Base-by-base conservation (phyloP, 768 basidiomycete genomes). In the Auricularia sp. region DNA sequence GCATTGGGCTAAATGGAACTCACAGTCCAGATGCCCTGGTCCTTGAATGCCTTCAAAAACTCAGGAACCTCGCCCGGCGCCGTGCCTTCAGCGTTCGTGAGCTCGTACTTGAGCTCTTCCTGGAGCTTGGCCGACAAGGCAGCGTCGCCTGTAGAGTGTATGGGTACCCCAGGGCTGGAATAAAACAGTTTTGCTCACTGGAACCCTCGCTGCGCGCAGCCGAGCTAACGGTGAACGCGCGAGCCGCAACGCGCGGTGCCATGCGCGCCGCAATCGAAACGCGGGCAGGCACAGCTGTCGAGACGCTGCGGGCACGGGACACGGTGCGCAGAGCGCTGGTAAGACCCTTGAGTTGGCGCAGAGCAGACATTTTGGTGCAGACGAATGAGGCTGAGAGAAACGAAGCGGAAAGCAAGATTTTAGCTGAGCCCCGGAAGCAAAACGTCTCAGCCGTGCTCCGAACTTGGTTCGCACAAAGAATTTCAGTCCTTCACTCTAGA, bases 51-150 rank as follows among this genome's bases (percentile, higher is more conserved):
- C 70, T 83, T 83, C 71, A 98, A 71, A 73, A 93, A 95, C 58
- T 90, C 90, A 35, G 94, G 94, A 56, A 78, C 79, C 21, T 74
- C 72, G 34, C 71, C 64, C 34, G 72, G 71, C 1, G 72, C 76
- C 0, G 71, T 65, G 11, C 71, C 64, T 37, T 76, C 72, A 10
- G 78, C 75, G 33, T 80, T 77, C 70, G 94, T 88, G 66, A 83
- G 79, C 78, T 99, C 95, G 73, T 89, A 97, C 70, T 87, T 80
- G 70, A 97, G 81, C 78, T 98, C 96, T 73, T 90, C 86, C 62
- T 81, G 74, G 61, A 96, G 79, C 70, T 89, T 92, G 72, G 88
- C 82, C 10, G 85, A 79, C 54, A 98, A 84, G 24, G 83, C 74
- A 37, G 90, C 78, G 73, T 95, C 92, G 65, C 86, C 92, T 91